Percentiles rank a stretch among this genome's conserved stretches.
phyloP scores from a whole-genome alignment of 352 stramenopile genomes.

The Pythium utonaiense region DNA sequence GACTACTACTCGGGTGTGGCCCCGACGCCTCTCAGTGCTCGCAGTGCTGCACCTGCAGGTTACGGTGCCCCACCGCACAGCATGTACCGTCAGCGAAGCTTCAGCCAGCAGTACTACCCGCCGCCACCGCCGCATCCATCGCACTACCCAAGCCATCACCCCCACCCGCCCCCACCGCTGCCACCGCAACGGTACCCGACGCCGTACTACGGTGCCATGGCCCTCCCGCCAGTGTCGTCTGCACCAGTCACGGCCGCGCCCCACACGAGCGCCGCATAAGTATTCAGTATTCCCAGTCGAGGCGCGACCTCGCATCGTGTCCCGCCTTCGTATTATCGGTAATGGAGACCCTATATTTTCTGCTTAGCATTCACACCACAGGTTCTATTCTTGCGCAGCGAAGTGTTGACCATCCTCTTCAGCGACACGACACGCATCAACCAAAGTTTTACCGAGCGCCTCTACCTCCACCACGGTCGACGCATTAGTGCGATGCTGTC shows the following conservation, averaged over 20 bases:
- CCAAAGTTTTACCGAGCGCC: too few species aligned
- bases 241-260: background rate
- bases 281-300: background rate
- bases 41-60: constrained; percentile 10
- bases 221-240: constrained; percentile 3
- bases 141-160: constrained; percentile 3
- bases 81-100: constrained; percentile 26
- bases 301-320: background rate
- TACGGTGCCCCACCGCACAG: constrained; percentile 3
- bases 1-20: constrained; percentile 22
- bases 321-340: constrained; percentile 2
- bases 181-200: constrained; percentile 11
- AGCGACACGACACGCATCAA: background rate
- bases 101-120: constrained; percentile 27
- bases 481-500: background rate
- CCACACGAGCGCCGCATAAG: constrained; percentile 13
- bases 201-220: constrained; percentile 15
- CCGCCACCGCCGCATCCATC: constrained; percentile 8
- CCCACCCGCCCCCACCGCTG: constrained; percentile 12
- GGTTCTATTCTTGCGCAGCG: background rate
- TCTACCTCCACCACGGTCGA: too few species aligned
- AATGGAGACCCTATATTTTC: constrained; percentile 8
- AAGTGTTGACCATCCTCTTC: background rate
- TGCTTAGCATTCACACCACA: background rate
- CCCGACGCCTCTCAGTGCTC: constrained; percentile 17